These are phyloP conservation scores for Hippophae rhamnoides DNA, from an alignment of 306 rosid genomes.

Conservation along the genomic window DNA sequence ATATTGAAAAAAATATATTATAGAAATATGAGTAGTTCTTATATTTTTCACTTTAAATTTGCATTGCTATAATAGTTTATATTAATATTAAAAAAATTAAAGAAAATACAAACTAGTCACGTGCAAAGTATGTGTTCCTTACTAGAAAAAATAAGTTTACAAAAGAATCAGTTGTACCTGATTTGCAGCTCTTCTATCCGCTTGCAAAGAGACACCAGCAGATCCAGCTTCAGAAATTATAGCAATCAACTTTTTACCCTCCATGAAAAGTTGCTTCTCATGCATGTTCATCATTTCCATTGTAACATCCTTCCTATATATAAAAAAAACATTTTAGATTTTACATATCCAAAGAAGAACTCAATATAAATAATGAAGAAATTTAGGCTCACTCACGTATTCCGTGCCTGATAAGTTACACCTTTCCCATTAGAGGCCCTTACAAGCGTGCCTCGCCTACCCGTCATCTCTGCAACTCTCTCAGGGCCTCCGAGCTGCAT, in stretches of 20 bases:
- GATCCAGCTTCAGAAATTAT: slow-evolving; percentile 99
- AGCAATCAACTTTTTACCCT: slow-evolving; percentile 85
- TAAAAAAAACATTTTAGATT: not conserved
- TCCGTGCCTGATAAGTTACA: slow-evolving; percentile 92
- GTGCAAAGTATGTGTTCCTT: too few relatives aligned
- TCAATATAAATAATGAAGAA: slow-evolving; percentile 1
- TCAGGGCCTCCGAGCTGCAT: slow-evolving; percentile 96
- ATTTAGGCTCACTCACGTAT: slow-evolving; percentile 58
- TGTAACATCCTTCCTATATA: slow-evolving; percentile 60
- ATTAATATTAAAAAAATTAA: too few relatives aligned
- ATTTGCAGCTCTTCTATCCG: slow-evolving; percentile 86
- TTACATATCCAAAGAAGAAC: slow-evolving; percentile 9
- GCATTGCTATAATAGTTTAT: too few relatives aligned
- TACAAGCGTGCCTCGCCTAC: slow-evolving; percentile 99
- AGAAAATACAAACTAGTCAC: too few relatives aligned
- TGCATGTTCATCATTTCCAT: slow-evolving; percentile 99
- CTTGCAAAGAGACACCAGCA: slow-evolving; percentile 97
- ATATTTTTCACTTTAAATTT: too few relatives aligned
- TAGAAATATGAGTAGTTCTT: too few relatives aligned
- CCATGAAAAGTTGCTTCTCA: slow-evolving; percentile 97
- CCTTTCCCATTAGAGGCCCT: slow-evolving; percentile 90
- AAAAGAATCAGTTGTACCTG: slow-evolving; percentile 42
- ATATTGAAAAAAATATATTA: slow-evolving; percentile 5
- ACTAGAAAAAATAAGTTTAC: slow-evolving; percentile 4
- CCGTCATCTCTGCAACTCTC: slow-evolving; percentile 91